Evolutionary conservation across 352 stramenopile genomes (phyloP).

Genomic region (Elongisporangium prolatum): DNA sequence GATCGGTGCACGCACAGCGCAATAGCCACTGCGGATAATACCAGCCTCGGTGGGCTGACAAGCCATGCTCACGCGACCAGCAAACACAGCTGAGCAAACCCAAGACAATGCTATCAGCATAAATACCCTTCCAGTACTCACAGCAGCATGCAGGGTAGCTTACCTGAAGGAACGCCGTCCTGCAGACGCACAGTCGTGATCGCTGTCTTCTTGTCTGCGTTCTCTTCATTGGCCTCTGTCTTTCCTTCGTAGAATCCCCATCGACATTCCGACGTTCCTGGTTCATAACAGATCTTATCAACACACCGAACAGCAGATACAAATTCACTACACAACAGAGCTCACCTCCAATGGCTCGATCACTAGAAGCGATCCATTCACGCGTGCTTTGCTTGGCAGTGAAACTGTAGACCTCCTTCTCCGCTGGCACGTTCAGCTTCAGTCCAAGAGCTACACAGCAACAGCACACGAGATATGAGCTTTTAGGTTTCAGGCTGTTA

Average conservation of each 20-base stretch:
- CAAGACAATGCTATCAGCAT: not conserved
- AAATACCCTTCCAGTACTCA: not conserved
- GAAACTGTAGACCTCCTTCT: constrained; percentile 81
- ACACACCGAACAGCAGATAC: not conserved
- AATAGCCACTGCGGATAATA: constrained; percentile 83
- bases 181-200: constrained; percentile 45
- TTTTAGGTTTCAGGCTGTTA: not conserved
- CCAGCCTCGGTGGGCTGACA: constrained; percentile 72
- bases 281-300: constrained; percentile 3
- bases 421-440: constrained; percentile 63
- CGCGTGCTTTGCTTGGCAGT: constrained; percentile 36
- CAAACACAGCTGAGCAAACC: constrained; percentile 58
- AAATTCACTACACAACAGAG: not conserved
- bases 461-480: not conserved
- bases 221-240: constrained; percentile 5
- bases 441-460: constrained; percentile 51
- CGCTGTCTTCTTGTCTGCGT: constrained; percentile 17
- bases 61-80: constrained; percentile 60
- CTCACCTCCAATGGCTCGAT: constrained; percentile 75
- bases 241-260: constrained; percentile 58
- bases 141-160: not conserved
- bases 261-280: constrained; percentile 59
- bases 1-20: constrained; percentile 60
- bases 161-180: constrained; percentile 49
- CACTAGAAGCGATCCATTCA: constrained; percentile 70